Evolutionary conservation across 768 basidiomycete genomes (phyloP), one percentile per base, ranked within the genome.

Genomic region (Kwoniella botswanensis): DNA sequence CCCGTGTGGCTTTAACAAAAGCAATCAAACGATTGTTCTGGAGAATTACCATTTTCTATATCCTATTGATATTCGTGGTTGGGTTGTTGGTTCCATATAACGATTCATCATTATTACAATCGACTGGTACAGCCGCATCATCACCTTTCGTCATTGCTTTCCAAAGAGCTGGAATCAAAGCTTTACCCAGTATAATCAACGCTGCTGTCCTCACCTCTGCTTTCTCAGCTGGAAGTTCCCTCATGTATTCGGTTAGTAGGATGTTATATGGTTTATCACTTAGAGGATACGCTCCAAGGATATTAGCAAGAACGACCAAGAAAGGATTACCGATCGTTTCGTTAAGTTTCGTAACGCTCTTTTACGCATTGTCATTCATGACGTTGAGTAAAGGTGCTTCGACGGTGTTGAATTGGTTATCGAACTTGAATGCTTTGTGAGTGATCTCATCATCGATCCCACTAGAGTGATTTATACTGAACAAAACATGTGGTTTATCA

Each of bases 271-370:
- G 74, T 46, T 21, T 79, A 5, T 60, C 72, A 2, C 65, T 87
- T 13, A 86, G 89, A 52, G 91, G 92, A 1, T 93, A 93, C 79
- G 94, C 94, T 0, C 95, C 94, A 0, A 88, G 83, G 61, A 83
- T 95, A 65, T 94, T 97, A 85, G 78, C 87, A 29, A 88, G 82
- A 76, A 91, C 92, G 0, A 87, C 89, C 35, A 87, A 86, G 69
- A 86, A 85, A n/a, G 95, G 95, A 59, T 86, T 98, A 24, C 95
- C 95, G 1, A 88, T 89, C 68, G 85, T 88, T 52, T 88, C 92
- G 21, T 86, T 98, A 66, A 74, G 88, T 15, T 87, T 90, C 74
- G 90, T 88, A 74, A 86, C 91, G 2, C 71, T 84, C n/a, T 93
- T 94, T 80, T 72, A 70, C 17, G 66, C 71, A 13, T 71, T 85